Evolutionary conservation across 208 protist species (phyloP).

Genomic region (Angomonas ambiguus): DNA sequence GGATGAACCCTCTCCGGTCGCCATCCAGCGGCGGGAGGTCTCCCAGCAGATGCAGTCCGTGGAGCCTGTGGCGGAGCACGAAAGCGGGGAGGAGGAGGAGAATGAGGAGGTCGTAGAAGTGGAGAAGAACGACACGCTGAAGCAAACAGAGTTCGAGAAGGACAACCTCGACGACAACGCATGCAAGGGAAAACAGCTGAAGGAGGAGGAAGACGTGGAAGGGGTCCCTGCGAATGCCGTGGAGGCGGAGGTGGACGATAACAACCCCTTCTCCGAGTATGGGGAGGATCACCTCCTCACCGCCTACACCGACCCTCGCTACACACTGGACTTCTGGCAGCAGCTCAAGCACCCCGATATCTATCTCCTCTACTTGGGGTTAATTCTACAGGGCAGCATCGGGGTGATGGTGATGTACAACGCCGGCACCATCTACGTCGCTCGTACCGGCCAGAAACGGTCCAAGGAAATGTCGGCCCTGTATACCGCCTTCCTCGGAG

Average conservation of each 20-base stretch:
- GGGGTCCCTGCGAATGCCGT: background rate
- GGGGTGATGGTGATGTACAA: slow-evolving; percentile 69
- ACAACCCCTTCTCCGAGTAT: slow-evolving; percentile 1
- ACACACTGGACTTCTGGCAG: slow-evolving; percentile 35
- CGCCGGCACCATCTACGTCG: slow-evolving; percentile 54
- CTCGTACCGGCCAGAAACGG: slow-evolving; percentile 32
- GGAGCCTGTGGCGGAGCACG: background rate
- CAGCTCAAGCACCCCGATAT: slow-evolving; percentile 34
- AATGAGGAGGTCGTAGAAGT: background rate
- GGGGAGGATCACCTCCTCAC: background rate
- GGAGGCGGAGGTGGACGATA: background rate
- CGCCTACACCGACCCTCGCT: slow-evolving; percentile 31
- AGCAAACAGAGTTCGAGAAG: background rate
- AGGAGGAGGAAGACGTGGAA: background rate
- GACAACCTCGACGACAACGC: background rate
- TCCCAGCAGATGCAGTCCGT: background rate
- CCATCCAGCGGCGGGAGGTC: background rate
- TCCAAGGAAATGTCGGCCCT: slow-evolving; percentile 29
- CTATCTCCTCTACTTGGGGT: slow-evolving; percentile 50
- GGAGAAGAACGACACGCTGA: background rate
- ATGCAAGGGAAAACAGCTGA: background rate
- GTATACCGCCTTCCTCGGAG: slow-evolving; percentile 67
- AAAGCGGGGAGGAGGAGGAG: slow-evolving; percentile 5
- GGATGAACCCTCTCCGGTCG: slow-evolving; percentile 16
- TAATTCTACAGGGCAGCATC: slow-evolving; percentile 45